Conservation (phyloP, 768 basidiomycete species). For the Rhizopogon sp. region DNA sequence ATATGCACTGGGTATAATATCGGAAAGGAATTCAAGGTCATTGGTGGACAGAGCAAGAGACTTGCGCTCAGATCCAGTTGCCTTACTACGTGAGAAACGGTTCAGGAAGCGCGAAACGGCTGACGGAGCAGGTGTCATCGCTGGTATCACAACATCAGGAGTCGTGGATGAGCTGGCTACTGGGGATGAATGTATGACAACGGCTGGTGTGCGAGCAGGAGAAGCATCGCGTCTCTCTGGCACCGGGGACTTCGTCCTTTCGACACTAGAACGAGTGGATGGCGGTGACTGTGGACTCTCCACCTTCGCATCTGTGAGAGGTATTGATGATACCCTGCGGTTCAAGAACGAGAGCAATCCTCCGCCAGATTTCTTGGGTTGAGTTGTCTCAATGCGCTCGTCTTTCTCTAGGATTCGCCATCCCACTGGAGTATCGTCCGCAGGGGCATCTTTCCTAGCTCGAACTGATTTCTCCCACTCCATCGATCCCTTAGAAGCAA, state of each 20-base stretch:
- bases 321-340: constrained; percentile 31
- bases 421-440: constrained; percentile 57
- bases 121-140: constrained; percentile 39
- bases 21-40: constrained; percentile 79
- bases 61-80: constrained; percentile 33
- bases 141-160: not conserved
- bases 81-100: constrained; percentile 57
- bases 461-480: constrained; percentile 74
- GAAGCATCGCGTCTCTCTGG: constrained; percentile 10
- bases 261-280: constrained; percentile 25
- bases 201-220: constrained; percentile 7
- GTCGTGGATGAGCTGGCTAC: constrained; percentile 3
- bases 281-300: constrained; percentile 19
- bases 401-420: constrained; percentile 69
- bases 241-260: constrained; percentile 14
- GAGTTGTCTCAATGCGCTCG: constrained; percentile 37
- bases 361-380: constrained; percentile 40
- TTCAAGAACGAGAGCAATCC: constrained; percentile 75
- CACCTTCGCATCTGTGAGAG: constrained; percentile 14
- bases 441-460: constrained; percentile 39
- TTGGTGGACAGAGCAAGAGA: constrained; percentile 71
- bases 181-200: constrained; percentile 1
- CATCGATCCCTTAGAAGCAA: constrained; percentile 66
- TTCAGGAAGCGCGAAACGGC: constrained; percentile 81
- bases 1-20: constrained; percentile 51